phyloP scores from a whole-genome alignment of 176 grass and related monocot species.

The Carex littledalei region DNA sequence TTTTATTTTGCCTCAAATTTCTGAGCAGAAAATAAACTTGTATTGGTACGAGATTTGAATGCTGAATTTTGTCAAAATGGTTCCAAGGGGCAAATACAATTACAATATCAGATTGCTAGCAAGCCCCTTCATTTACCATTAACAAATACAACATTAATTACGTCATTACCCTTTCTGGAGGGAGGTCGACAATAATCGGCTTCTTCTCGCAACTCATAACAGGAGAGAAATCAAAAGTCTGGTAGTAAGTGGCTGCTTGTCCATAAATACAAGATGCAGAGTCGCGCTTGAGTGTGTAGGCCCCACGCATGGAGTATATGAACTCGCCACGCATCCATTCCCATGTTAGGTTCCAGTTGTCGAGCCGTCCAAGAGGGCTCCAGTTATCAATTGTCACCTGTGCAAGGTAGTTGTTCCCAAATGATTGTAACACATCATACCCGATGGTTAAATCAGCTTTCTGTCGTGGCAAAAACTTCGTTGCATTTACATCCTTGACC shows the following conservation, averaged over 20 bases:
- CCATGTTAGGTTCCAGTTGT: constrained; percentile 97
- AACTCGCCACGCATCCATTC: constrained; percentile 93
- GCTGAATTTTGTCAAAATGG: background rate
- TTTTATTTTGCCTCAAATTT: background rate
- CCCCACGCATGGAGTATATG: constrained; percentile 70
- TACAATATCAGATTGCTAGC: background rate
- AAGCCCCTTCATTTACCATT: background rate
- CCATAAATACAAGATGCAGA: constrained; percentile 58
- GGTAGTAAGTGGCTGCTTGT: constrained; percentile 51
- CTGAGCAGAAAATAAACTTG: background rate
- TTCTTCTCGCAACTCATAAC: constrained; percentile 81
- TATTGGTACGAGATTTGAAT: background rate
- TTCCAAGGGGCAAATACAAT: background rate
- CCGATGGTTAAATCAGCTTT: constrained; percentile 68
- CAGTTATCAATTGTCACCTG: constrained; percentile 93
- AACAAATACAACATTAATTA: background rate
- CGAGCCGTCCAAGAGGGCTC: constrained; percentile 71
- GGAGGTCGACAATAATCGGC: constrained; percentile 80
- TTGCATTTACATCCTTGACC: constrained; percentile 45
- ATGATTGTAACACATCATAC: constrained; percentile 74
- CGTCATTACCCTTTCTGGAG: constrained; percentile 44
- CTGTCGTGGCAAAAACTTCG: constrained; percentile 37
- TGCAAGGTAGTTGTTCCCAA: constrained; percentile 58
- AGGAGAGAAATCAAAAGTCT: constrained; percentile 57
- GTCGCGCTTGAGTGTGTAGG: constrained; percentile 67